Percentiles rank a stretch among this genome's conserved stretches.
phyloP scores from a whole-genome alignment of 371 early-diverging fungal species.

The Choanephora cucurbitarum region DNA sequence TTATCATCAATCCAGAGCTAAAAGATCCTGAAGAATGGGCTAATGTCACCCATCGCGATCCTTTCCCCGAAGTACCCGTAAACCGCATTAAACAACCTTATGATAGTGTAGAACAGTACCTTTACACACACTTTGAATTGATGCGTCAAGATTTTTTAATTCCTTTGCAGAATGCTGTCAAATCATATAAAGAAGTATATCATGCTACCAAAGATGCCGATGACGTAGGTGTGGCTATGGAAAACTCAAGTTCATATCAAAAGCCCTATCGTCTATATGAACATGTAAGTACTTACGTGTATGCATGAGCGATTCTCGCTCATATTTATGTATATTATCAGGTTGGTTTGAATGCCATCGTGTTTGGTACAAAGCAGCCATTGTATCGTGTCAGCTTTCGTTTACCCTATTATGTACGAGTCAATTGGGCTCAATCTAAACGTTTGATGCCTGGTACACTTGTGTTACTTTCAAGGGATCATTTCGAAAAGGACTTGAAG shows the following conservation, averaged over 20 bases:
- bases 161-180: constrained; percentile 57
- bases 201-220: constrained; percentile 25
- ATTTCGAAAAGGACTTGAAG: constrained; percentile 54
- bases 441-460: constrained; percentile 60
- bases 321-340: constrained; percentile 9
- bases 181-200: constrained; percentile 32
- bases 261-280: constrained; percentile 32
- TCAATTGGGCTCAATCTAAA: constrained; percentile 58
- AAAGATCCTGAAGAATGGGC: constrained; percentile 19
- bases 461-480: constrained; percentile 55
- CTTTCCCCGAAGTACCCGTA: constrained; percentile 51
- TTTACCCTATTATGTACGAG: constrained; percentile 45
- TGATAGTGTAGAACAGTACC: constrained; percentile 55
- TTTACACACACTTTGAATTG: constrained; percentile 66
- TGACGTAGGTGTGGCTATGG: constrained; percentile 23
- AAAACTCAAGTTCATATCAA: constrained; percentile 7
- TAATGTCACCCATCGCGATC: constrained; percentile 9
- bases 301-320: neutral
- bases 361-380: constrained; percentile 51
- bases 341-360: constrained; percentile 58
- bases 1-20: constrained; percentile 14
- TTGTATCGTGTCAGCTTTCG: constrained; percentile 59
- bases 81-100: constrained; percentile 52
- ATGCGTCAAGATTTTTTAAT: constrained; percentile 66
- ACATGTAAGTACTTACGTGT: constrained; percentile 25